A percentile compares a stretch with the other conserved stretches of the same genome.
Evolutionary conservation across 2,329 filamentous ascomycete species (phyloP).

Genomic region (Immersiporthe knoxdaviesiana): DNA sequence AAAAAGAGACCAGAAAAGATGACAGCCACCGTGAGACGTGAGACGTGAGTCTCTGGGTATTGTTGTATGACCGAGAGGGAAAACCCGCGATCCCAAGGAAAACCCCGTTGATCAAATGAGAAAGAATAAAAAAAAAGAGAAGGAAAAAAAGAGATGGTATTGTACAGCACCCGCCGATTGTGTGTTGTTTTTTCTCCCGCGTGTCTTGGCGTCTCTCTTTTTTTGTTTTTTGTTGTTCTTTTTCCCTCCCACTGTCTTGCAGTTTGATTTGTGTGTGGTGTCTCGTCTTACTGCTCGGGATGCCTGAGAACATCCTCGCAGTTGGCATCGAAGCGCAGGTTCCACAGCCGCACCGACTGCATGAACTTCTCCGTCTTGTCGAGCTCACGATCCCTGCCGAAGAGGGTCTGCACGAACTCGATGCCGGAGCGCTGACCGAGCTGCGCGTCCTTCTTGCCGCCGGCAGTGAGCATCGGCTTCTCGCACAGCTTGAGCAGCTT

Average conservation of each 20-base stretch:
- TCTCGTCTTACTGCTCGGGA: conserved; percentile 53
- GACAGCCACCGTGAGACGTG: conserved; percentile 28
- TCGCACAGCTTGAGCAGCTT: conserved; percentile 89
- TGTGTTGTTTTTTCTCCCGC: neutral
- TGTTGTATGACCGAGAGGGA: conserved; percentile 23
- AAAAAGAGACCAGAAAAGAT: conserved; percentile 28
- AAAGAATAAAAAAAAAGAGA: too few relatives aligned
- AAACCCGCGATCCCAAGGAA: conserved; percentile 20
- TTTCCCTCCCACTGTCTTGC: neutral
- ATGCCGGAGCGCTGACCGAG: conserved; percentile 91
- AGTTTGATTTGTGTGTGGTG: neutral
- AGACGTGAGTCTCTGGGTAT: conserved; percentile 28
- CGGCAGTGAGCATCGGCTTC: conserved; percentile 90
- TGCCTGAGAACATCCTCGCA: conserved; percentile 82
- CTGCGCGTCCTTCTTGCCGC: conserved; percentile 74
- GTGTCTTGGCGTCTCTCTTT: conserved; percentile 18
- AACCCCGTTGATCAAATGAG: conserved; percentile 19
- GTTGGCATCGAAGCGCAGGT: conserved; percentile 92
- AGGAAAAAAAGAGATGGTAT: conserved; percentile 21
- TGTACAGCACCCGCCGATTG: conserved; percentile 23
- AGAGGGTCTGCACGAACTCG: conserved; percentile 95
- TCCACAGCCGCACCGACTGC: conserved; percentile 85
- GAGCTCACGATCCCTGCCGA: conserved; percentile 87
- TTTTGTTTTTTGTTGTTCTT: neutral
- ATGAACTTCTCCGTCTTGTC: conserved; percentile 92